Conservation (phyloP, 2,329 filamentous ascomycete species). For the Juglanconis oblonga region DNA sequence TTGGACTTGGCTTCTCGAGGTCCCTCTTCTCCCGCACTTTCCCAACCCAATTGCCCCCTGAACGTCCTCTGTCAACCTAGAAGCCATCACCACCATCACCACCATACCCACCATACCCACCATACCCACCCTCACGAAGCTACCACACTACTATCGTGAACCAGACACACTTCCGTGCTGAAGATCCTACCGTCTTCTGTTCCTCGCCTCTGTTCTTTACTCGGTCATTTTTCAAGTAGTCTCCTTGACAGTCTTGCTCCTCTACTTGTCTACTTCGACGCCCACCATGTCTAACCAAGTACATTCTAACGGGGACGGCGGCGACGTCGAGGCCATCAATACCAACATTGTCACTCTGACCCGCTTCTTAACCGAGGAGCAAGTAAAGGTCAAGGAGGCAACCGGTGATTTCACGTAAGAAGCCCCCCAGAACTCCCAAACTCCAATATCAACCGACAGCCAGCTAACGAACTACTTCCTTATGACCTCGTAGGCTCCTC, state of each 20-base stretch:
- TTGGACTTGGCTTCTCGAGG: background rate
- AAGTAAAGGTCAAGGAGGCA: conserved; percentile 87
- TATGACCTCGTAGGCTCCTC: conserved; percentile 61
- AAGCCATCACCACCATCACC: background rate
- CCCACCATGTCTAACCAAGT: conserved; percentile 15
- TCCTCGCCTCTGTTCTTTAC: background rate
- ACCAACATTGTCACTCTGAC: conserved; percentile 95
- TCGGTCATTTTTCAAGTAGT: background rate
- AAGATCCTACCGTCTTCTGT: background rate
- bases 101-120: background rate
- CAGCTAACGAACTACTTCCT: conserved; percentile 9
- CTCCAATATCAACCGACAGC: conserved; percentile 4
- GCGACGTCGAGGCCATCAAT: conserved; percentile 78
- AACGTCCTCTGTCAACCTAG: background rate
- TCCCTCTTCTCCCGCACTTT: background rate
- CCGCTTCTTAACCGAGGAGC: conserved; percentile 93
- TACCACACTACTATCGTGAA: background rate
- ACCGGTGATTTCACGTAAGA: conserved; percentile 97
- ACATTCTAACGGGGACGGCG: conserved; percentile 37
- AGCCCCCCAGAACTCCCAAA: background rate
- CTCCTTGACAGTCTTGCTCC: conserved; percentile 1
- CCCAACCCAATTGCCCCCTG: background rate
- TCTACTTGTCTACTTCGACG: background rate
- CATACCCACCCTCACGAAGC: background rate
- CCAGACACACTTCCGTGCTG: background rate